Conservation (phyloP, 352 stramenopile genomes). For the Pythium pyrilobum region DNA sequence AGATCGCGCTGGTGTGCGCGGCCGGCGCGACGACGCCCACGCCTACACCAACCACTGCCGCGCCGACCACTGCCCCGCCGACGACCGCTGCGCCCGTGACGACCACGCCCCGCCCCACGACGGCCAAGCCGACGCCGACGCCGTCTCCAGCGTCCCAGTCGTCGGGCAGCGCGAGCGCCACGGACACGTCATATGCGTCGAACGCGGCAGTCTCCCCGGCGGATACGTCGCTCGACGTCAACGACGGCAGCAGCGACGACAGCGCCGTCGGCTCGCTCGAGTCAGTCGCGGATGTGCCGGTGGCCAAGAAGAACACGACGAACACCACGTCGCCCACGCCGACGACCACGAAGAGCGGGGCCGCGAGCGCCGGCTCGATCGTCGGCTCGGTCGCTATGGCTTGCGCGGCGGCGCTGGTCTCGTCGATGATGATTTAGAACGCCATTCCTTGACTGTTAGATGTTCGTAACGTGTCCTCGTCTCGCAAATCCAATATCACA, state of each 20-base stretch:
- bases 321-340: neutral
- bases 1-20: constrained; percentile 17
- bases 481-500: no score
- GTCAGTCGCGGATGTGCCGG: neutral
- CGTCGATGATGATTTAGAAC: constrained; percentile 3
- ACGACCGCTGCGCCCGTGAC: constrained; percentile 1
- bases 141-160: neutral
- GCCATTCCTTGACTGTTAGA: constrained; percentile 4
- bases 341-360: constrained; percentile 1
- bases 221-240: neutral
- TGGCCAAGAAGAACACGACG: neutral
- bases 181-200: neutral
- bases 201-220: neutral
- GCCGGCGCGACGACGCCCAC: constrained; percentile 7
- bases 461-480: constrained; percentile 12
- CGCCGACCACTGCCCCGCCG: neutral
- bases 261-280: neutral
- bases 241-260: neutral
- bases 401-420: neutral
- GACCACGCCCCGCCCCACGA: constrained; percentile 2
- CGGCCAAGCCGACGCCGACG: neutral
- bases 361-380: neutral
- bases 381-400: neutral
- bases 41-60: neutral
- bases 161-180: neutral